Conservation (phyloP, 768 basidiomycete species). For the Rhodosporidiobolus odoratus region DNA sequence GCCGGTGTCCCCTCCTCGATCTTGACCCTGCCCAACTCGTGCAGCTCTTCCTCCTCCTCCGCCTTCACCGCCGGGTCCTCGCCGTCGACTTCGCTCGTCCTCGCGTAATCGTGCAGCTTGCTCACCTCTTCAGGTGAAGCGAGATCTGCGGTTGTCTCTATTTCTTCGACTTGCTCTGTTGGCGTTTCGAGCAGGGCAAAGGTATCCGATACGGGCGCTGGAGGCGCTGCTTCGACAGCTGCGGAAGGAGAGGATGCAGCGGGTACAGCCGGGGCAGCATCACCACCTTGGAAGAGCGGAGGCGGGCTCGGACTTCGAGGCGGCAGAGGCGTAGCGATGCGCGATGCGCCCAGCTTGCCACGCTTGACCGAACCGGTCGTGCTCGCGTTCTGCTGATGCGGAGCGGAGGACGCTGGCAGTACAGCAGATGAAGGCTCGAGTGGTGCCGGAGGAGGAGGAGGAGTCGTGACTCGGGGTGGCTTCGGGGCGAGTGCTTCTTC, state of each 20-base stretch:
- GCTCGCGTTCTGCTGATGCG: not conserved
- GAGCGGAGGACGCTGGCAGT: not conserved
- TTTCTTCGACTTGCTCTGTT: not conserved
- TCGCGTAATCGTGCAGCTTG: not conserved
- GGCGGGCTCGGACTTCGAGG: constrained; percentile 18
- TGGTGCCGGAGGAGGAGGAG: constrained; percentile 2
- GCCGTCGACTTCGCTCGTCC: not conserved
- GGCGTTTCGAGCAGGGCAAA: constrained; percentile 1
- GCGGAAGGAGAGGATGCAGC: not conserved
- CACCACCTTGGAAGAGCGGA: constrained; percentile 25
- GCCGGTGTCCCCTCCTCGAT: no score
- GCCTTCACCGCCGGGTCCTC: not conserved
- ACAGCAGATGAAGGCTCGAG: not conserved
- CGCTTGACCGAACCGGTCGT: constrained; percentile 1
- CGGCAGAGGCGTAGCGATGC: constrained; percentile 6
- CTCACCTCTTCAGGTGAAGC: not conserved
- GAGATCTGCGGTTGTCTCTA: constrained; percentile 1
- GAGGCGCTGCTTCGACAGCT: not conserved
- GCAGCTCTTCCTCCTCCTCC: not conserved
- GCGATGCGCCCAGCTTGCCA: constrained; percentile 22
- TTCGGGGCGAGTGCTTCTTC: constrained; percentile 27
- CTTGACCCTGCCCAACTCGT: not conserved
- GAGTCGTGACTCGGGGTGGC: not conserved
- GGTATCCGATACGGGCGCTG: not conserved
- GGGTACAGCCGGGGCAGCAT: not conserved